Percentiles rank a stretch among this genome's conserved stretches.
phyloP scores from a whole-genome alignment of 352 stramenopile genomes.

The Phytophthora kernoviae region DNA sequence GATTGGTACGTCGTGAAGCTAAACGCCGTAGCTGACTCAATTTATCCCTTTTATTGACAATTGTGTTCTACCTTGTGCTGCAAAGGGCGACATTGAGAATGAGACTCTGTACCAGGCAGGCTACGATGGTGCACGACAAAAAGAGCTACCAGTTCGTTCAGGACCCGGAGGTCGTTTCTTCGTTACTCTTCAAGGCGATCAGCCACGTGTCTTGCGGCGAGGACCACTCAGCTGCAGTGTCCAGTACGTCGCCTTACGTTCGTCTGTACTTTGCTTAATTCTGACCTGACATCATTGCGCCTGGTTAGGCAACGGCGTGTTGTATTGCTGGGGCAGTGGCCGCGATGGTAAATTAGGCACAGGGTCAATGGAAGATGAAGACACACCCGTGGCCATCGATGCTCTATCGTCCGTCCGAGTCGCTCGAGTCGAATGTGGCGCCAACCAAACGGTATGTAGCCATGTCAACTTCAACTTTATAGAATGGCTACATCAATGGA shows the following conservation, averaged over 20 bases:
- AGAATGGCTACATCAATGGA: slow-evolving; percentile 3
- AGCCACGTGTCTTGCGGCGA: slow-evolving; percentile 62
- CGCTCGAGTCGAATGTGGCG: slow-evolving; percentile 54
- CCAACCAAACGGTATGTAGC: slow-evolving; percentile 59
- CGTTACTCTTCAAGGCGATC: slow-evolving; percentile 56
- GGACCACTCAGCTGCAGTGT: slow-evolving; percentile 68
- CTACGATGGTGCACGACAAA: slow-evolving; percentile 68
- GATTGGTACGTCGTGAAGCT: slow-evolving; percentile 42
- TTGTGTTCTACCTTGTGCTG: not conserved
- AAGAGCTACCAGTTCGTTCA: slow-evolving; percentile 71
- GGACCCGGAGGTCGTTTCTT: slow-evolving; percentile 48
- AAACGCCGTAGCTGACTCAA: too few species aligned
- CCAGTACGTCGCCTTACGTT: slow-evolving; percentile 36
- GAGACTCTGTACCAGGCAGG: slow-evolving; percentile 65
- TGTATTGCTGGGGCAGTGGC: slow-evolving; percentile 77
- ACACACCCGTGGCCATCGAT: slow-evolving; percentile 49
- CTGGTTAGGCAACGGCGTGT: slow-evolving; percentile 47
- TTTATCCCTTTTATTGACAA: not conserved
- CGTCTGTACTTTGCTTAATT: not conserved
- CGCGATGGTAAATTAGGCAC: slow-evolving; percentile 76
- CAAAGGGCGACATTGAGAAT: slow-evolving; percentile 70
- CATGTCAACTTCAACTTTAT: slow-evolving; percentile 7
- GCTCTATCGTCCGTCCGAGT: slow-evolving; percentile 65
- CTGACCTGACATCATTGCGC: slow-evolving; percentile 1
- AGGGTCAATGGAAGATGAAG: slow-evolving; percentile 59